Conservation (phyloP, 208 protist species). For the Trypanosomatidae sp. region DNA sequence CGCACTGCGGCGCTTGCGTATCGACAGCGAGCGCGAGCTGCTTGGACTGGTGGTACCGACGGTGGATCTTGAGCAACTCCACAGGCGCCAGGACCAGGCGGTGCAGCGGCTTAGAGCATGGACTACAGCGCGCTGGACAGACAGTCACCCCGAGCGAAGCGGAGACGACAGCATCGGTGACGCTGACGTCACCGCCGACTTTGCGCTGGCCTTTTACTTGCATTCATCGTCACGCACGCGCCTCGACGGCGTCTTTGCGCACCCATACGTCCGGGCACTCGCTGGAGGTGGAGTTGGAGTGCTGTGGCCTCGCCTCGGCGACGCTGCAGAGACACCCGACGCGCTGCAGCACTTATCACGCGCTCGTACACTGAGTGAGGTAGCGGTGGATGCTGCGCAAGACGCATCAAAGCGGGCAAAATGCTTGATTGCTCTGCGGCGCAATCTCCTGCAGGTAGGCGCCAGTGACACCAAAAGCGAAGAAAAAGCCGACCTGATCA, state of each 20-base stretch:
- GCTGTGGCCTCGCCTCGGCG: constrained; percentile 13
- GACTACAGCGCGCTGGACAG: neutral
- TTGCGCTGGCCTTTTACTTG: constrained; percentile 14
- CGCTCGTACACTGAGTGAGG: constrained; percentile 14
- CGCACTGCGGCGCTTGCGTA: constrained; percentile 26
- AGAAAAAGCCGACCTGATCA: neutral
- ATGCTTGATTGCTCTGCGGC: constrained; percentile 16
- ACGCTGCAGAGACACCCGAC: neutral
- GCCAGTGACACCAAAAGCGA: neutral
- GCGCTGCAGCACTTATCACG: neutral
- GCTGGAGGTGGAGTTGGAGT: constrained; percentile 14
- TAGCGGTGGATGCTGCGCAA: neutral
- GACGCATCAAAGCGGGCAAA: neutral
- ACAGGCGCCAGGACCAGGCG: constrained; percentile 3
- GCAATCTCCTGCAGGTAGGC: constrained; percentile 8
- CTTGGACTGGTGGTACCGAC: constrained; percentile 15
- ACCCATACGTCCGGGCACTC: constrained; percentile 14
- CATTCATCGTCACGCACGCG: constrained; percentile 14
- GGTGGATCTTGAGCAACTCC: constrained; percentile 6
- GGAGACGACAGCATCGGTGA: neutral
- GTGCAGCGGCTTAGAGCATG: constrained; percentile 9
- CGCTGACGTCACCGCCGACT: constrained; percentile 8
- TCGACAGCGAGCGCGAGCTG: constrained; percentile 16
- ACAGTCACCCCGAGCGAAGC: neutral
- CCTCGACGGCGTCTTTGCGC: constrained; percentile 18